Conservation (phyloP, 768 basidiomycete species). For the Leccinum aurantiacum region DNA sequence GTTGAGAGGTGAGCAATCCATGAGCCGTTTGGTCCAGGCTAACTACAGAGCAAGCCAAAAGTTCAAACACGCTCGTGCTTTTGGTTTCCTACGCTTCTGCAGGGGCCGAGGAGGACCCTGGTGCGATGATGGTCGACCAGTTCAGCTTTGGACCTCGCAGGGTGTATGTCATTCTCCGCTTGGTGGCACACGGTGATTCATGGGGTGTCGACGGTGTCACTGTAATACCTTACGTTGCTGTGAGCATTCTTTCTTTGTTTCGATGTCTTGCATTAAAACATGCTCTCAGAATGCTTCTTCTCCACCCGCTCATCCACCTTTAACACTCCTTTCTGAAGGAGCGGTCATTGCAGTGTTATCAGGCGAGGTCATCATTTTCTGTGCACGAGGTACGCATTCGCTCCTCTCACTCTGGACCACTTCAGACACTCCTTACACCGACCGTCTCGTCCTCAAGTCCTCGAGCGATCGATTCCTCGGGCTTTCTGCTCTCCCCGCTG, state of each 20-base stretch:
- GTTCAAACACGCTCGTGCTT: constrained; percentile 56
- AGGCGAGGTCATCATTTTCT: constrained; percentile 73
- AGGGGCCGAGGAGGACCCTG: constrained; percentile 40
- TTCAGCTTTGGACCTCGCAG: constrained; percentile 21
- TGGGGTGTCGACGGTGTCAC: constrained; percentile 40
- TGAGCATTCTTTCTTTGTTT: constrained; percentile 35
- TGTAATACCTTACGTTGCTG: constrained; percentile 75
- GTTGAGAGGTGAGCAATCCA: constrained; percentile 49
- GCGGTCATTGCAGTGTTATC: constrained; percentile 64
- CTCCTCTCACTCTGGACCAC: neutral
- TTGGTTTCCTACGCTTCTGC: constrained; percentile 66
- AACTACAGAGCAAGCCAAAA: constrained; percentile 19
- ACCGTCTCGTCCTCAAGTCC: constrained; percentile 72
- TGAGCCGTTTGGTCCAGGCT: neutral
- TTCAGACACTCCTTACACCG: constrained; percentile 66
- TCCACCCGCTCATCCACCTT: constrained; percentile 69
- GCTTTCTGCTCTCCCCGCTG: constrained; percentile 47
- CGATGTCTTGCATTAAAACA: neutral
- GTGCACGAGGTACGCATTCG: constrained; percentile 53
- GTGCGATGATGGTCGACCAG: no score
- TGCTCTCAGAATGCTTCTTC: constrained; percentile 56
- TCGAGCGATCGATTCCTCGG: constrained; percentile 69
- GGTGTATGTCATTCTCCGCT: constrained; percentile 60
- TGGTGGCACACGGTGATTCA: constrained; percentile 34
- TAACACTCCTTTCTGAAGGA: constrained; percentile 61